phyloP scores from a whole-genome alignment of 352 stramenopile genomes.

The Pseudoperonospora humuli region DNA sequence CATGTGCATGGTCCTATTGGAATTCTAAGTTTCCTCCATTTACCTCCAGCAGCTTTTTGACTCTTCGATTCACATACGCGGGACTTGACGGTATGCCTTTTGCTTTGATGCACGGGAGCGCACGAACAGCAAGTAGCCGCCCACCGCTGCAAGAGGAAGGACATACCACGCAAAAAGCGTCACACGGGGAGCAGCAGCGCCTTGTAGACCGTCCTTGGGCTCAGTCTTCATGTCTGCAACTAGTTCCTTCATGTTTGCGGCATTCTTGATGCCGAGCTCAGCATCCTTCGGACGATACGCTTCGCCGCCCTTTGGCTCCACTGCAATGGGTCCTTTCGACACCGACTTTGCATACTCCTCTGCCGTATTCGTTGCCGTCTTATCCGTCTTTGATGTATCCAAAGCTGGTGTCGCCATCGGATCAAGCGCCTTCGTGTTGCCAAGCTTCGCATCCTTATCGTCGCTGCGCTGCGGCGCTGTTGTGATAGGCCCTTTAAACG shows the following conservation, averaged over 20 bases:
- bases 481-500: too few relatives aligned
- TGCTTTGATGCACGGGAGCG: slow-evolving; percentile 33
- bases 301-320: slow-evolving; percentile 26
- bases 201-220: slow-evolving; percentile 36
- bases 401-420: too few relatives aligned
- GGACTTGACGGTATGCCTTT: slow-evolving; percentile 29
- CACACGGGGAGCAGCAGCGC: slow-evolving; percentile 42
- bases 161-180: slow-evolving; percentile 80
- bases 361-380: slow-evolving; percentile 1
- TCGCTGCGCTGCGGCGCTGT: too few relatives aligned
- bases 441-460: too few relatives aligned
- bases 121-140: slow-evolving; percentile 59
- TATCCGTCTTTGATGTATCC: background rate
- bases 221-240: slow-evolving; percentile 29
- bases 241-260: slow-evolving; percentile 46
- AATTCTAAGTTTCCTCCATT: background rate
- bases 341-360: slow-evolving; percentile 3
- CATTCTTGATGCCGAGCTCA: slow-evolving; percentile 55
- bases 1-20: too few relatives aligned
- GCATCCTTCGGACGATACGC: slow-evolving; percentile 60
- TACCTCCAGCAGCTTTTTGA: background rate
- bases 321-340: slow-evolving; percentile 4
- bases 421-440: too few relatives aligned
- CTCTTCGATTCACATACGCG: slow-evolving; percentile 22
- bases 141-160: slow-evolving; percentile 53